Conservation (phyloP, 805 yeast species). For the Komagataella mondaviorum region DNA sequence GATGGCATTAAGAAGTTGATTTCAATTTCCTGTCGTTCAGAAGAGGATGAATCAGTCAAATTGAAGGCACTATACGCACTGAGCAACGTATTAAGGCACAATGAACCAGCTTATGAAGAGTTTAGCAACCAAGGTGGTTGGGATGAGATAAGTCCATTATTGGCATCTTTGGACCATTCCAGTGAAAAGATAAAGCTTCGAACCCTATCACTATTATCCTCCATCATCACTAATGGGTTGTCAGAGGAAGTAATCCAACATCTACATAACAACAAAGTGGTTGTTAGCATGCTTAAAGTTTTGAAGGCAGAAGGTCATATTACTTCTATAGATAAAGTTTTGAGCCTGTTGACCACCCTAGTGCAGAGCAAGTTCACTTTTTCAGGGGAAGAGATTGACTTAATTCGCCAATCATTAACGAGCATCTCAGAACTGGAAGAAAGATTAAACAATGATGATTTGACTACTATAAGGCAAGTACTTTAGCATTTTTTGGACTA, state of each 20-base stretch:
- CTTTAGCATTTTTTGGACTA: slow-evolving; percentile 1
- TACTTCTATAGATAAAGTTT: slow-evolving; percentile 42
- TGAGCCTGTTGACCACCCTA: slow-evolving; percentile 35
- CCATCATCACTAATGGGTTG: slow-evolving; percentile 41
- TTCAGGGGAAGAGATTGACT: slow-evolving; percentile 23
- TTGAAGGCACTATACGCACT: slow-evolving; percentile 70
- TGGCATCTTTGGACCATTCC: slow-evolving; percentile 6
- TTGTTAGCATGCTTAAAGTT: slow-evolving; percentile 18
- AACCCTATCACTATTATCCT: slow-evolving; percentile 41
- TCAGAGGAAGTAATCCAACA: slow-evolving; percentile 23
- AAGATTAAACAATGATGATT: slow-evolving; percentile 41
- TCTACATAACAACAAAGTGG: slow-evolving; percentile 22
- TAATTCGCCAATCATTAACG: slow-evolving; percentile 22
- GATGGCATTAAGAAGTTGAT: slow-evolving; percentile 34
- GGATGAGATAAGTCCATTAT: slow-evolving; percentile 25
- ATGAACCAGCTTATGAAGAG: slow-evolving; percentile 33
- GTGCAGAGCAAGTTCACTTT: slow-evolving; percentile 31
- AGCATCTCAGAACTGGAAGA: slow-evolving; percentile 29
- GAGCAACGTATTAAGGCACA: slow-evolving; percentile 62
- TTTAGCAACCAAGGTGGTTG: slow-evolving; percentile 53
- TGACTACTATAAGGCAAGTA: slow-evolving; percentile 32
- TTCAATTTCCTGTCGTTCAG: slow-evolving; percentile 18
- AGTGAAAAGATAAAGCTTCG: slow-evolving; percentile 34
- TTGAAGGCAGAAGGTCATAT: slow-evolving; percentile 24
- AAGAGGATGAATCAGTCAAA: slow-evolving; percentile 20